A percentile compares a stretch with the other conserved stretches of the same genome.
Conservation (phyloP, 148 eudicot species). For the Pharnaceum exiguum region DNA sequence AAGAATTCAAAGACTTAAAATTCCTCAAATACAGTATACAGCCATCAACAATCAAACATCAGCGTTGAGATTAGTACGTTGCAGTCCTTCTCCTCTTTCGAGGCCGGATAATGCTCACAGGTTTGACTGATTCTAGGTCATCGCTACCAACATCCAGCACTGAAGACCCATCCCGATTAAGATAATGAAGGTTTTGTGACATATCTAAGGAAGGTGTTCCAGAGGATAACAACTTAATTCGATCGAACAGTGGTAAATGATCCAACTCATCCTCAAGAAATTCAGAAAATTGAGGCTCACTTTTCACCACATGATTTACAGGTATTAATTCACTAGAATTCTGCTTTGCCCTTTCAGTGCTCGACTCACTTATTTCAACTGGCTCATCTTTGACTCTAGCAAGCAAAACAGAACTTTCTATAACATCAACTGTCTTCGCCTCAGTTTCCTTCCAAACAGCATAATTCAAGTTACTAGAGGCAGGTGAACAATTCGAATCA, state of each 20-base stretch:
- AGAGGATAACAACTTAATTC: conserved; percentile 51
- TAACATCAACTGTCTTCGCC: conserved; percentile 10
- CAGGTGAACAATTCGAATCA: conserved; percentile 16
- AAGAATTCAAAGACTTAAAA: conserved; percentile 16
- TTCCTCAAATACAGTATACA: background rate
- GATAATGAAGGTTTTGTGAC: conserved; percentile 18
- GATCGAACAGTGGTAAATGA: conserved; percentile 62
- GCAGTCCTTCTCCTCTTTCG: conserved; percentile 77
- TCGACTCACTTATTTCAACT: conserved; percentile 17
- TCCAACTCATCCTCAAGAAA: conserved; percentile 46
- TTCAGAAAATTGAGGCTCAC: conserved; percentile 29
- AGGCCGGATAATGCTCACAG: conserved; percentile 43
- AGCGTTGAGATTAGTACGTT: conserved; percentile 48
- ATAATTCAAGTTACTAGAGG: conserved; percentile 6
- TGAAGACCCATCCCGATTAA: conserved; percentile 22
- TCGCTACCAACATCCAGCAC: conserved; percentile 21
- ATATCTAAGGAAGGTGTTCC: conserved; percentile 19
- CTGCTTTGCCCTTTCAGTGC: conserved; percentile 7
- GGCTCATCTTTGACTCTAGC: conserved; percentile 51
- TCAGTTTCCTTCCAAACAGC: conserved; percentile 13
- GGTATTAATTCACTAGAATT: conserved; percentile 7
- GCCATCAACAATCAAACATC: background rate
- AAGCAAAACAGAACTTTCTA: conserved; percentile 15
- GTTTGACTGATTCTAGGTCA: conserved; percentile 38
- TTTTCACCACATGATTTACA: conserved; percentile 56